A percentile compares a stretch with the other conserved stretches of the same genome.
These are phyloP conservation scores for Aspergillus wentii DNA, from an alignment of 495 filamentous ascomycete species.

Conservation along the genomic window DNA sequence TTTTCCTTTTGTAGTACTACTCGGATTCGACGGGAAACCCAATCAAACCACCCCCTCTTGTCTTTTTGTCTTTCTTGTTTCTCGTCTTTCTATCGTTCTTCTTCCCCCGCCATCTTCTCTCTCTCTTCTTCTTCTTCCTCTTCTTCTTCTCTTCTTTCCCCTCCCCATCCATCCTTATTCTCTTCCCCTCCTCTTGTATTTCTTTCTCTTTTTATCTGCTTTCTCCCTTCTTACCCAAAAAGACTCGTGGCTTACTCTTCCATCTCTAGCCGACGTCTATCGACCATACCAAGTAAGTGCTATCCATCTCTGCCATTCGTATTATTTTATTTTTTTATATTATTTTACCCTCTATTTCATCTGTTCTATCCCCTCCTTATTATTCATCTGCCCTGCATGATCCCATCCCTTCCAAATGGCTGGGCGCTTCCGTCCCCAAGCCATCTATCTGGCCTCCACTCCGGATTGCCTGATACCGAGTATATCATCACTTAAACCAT, in stretches of 20 bases:
- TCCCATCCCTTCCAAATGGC: no score
- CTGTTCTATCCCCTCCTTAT: constrained; percentile 4
- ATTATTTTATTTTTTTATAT: constrained; percentile 4
- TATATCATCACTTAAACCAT: no score
- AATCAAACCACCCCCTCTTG: background rate
- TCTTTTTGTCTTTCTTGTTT: background rate
- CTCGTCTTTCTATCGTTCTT: constrained; percentile 17
- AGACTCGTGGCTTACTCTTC: constrained; percentile 15
- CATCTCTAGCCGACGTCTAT: constrained; percentile 47
- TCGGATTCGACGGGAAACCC: no score
- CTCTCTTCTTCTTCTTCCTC: constrained; percentile 17
- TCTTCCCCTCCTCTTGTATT: background rate
- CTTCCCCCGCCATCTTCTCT: constrained; percentile 18
- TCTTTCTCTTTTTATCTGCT: constrained; percentile 10
- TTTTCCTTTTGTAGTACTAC: no score
- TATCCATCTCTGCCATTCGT: no score
- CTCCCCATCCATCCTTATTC: constrained; percentile 14
- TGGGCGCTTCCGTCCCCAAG: no score
- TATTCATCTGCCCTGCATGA: constrained; percentile 5
- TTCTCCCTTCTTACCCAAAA: constrained; percentile 4
- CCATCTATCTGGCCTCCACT: no score
- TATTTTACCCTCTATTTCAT: constrained; percentile 3
- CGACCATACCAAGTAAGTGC: constrained; percentile 51
- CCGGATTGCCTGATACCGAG: no score
- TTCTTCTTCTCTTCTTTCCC: constrained; percentile 9